A percentile compares a stretch with the other conserved stretches of the same genome.
phyloP scores from a whole-genome alignment of 202 grass and related monocot species.

The Musa balbisiana region DNA sequence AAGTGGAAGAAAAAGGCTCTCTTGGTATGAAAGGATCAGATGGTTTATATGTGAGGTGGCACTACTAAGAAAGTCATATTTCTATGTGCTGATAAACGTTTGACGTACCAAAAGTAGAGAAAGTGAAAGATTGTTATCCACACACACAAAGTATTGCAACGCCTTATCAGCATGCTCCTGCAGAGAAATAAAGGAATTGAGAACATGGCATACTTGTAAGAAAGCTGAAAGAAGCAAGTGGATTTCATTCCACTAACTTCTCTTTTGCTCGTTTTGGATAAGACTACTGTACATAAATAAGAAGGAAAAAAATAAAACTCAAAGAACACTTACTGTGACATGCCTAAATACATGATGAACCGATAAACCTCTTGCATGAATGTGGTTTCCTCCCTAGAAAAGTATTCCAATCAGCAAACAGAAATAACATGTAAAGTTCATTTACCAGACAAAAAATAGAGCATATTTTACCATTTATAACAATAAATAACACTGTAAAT shows the following conservation, averaged over 20 bases:
- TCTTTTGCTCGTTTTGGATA: neutral
- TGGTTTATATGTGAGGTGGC: too few relatives aligned
- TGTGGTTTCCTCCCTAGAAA: slow-evolving; percentile 70
- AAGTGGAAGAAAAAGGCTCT: neutral
- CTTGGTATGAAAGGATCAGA: too few relatives aligned
- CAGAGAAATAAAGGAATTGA: slow-evolving; percentile 19
- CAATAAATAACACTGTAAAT: neutral
- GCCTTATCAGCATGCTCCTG: slow-evolving; percentile 90
- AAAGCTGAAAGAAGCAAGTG: neutral
- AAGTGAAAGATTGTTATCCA: slow-evolving; percentile 54
- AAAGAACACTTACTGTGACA: slow-evolving; percentile 48
- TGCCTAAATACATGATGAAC: slow-evolving; percentile 86
- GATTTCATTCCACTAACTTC: neutral
- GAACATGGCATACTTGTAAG: neutral
- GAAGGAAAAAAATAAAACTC: neutral
- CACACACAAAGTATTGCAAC: slow-evolving; percentile 75
- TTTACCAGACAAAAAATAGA: neutral
- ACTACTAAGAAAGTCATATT: neutral
- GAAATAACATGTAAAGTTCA: slow-evolving; percentile 3
- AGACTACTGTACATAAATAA: neutral
- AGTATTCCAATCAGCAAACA: slow-evolving; percentile 25
- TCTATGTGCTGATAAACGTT: neutral
- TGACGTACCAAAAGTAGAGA: slow-evolving; percentile 30
- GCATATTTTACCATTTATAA: neutral
- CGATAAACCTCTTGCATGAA: slow-evolving; percentile 74